Evolutionary conservation across 495 filamentous ascomycete genomes (phyloP).

Genomic region (Aspergillus mulundensis): DNA sequence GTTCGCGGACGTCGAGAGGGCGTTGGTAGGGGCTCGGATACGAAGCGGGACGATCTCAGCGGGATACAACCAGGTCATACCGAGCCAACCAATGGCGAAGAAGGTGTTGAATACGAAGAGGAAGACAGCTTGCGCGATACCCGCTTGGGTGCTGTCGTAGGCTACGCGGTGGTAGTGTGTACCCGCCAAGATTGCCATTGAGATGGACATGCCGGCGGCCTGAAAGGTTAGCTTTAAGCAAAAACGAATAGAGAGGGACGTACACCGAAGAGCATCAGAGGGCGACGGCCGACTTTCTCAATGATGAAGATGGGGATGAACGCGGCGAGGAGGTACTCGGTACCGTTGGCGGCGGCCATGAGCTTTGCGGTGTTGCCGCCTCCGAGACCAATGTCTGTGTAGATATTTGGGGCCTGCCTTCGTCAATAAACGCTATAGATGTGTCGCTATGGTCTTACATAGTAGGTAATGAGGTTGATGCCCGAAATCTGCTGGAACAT

Average conservation of each 20-base stretch:
- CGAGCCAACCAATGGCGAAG: conserved; percentile 76
- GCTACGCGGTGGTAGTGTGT: conserved; percentile 27
- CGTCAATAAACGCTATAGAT: conserved; percentile 24
- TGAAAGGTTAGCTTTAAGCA: conserved; percentile 24
- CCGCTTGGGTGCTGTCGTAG: conserved; percentile 39
- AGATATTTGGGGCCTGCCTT: conserved; percentile 26
- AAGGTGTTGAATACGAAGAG: conserved; percentile 74
- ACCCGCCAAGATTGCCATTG: conserved; percentile 65
- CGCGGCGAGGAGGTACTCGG: conserved; percentile 71
- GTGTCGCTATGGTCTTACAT: too few relatives aligned
- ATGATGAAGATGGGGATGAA: conserved; percentile 69
- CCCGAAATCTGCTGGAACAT: conserved; percentile 76
- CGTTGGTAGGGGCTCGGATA: conserved; percentile 71
- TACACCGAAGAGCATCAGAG: conserved; percentile 67
- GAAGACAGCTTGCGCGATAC: conserved; percentile 46
- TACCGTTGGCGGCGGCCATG: conserved; percentile 63
- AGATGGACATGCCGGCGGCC: conserved; percentile 61
- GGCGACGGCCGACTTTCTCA: conserved; percentile 63
- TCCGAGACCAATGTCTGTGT: conserved; percentile 44
- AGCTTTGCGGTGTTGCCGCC: conserved; percentile 26
- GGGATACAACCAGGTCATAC: conserved; percentile 73
- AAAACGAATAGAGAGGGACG: conserved; percentile 33
- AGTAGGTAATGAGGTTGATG: conserved; percentile 75
- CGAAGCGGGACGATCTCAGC: conserved; percentile 69
- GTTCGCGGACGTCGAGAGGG: conserved; percentile 59